Evolutionary conservation across 2,329 filamentous ascomycete genomes (phyloP), one percentile per base, ranked within the genome.

Genomic region (Sporothrix brunneoviolacea): DNA sequence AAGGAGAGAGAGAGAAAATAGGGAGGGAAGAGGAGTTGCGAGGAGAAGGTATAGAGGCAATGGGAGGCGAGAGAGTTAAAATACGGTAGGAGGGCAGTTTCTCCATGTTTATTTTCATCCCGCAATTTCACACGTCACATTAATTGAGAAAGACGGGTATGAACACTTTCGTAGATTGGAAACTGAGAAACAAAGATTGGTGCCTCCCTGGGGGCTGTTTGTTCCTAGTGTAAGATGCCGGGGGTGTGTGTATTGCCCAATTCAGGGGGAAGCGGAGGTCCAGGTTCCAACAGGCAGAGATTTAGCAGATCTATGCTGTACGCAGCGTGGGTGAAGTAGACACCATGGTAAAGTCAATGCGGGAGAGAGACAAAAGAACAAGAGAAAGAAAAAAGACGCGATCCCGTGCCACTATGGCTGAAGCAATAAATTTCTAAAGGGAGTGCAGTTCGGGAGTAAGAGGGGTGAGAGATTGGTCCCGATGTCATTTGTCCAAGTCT

Each of bases 321-420:
- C 12, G 4, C 37, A 24, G 37, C 22, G 7, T 40, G 38, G 38
- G 7, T 7, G 6, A 35, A 7, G 18, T 21, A 4, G 30, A 10
- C 18, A 7, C n/a, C n/a, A n/a, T n/a, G n/a, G n/a, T n/a, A 24
- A 3, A 24, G 12, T 22, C 18, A 4, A 44, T 16, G 42, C 18
- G 24, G 16, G 15, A 36, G 19, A 28, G 22, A 15, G n/a, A 33
- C 18, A 37, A 27, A n/a, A 39, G 22, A n/a, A 21, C 12, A 38
- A 36, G 32, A 38, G 16, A 28, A 46, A 36, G 24, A 18, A 22
- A 19, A 37, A 39, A 33, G 45, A 3, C 8, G 37, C 37, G 9
- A 35, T 50, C 22, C 48, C 40, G 40, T 44, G 35, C 18, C 35
- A 50, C 47, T 43, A 45, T 51, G 41, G 50, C 43, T 52, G 50